These are phyloP conservation scores for Vigna hirtella DNA, from an alignment of 306 rosid species.

Conservation along the genomic window DNA sequence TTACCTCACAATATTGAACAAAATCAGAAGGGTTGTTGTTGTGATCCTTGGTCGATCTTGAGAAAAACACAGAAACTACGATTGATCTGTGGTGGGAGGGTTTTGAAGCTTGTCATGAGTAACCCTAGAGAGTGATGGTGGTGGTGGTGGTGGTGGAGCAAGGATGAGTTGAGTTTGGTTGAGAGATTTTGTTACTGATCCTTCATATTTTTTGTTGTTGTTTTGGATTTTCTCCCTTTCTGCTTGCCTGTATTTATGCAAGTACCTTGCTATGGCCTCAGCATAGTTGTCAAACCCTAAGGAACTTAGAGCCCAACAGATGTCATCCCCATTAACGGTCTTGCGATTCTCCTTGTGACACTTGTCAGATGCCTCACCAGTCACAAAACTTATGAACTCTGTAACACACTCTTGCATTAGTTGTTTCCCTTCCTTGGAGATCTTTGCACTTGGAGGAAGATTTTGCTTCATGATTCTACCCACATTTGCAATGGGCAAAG, in stretches of 20 bases:
- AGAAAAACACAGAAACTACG: constrained; percentile 23
- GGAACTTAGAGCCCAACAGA: constrained; percentile 82
- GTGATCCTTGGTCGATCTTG: not conserved
- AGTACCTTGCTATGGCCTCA: constrained; percentile 60
- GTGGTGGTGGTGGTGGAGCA: constrained; percentile 34
- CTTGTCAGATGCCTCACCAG: constrained; percentile 86
- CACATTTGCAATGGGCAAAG: constrained; percentile 84
- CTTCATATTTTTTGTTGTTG: constrained; percentile 37
- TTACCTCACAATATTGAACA: constrained; percentile 44
- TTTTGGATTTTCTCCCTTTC: constrained; percentile 54
- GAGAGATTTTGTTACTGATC: constrained; percentile 1
- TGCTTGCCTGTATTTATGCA: constrained; percentile 63
- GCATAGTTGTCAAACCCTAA: constrained; percentile 88
- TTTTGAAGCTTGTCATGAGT: constrained; percentile 39
- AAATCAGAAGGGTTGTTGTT: constrained; percentile 17
- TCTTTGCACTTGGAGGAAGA: constrained; percentile 71
- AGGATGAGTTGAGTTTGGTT: constrained; percentile 34
- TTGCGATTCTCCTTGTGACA: constrained; percentile 91
- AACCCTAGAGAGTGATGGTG: constrained; percentile 46
- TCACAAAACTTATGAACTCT: constrained; percentile 87
- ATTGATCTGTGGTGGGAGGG: constrained; percentile 48
- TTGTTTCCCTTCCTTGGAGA: constrained; percentile 82
- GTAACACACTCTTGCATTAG: constrained; percentile 86
- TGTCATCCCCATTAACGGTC: constrained; percentile 88
- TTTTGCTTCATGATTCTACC: constrained; percentile 79